Evolutionary conservation across 108 stramenopile genomes (phyloP), one percentile per base, ranked within the genome.

Genomic region (Nitzschia sp.): DNA sequence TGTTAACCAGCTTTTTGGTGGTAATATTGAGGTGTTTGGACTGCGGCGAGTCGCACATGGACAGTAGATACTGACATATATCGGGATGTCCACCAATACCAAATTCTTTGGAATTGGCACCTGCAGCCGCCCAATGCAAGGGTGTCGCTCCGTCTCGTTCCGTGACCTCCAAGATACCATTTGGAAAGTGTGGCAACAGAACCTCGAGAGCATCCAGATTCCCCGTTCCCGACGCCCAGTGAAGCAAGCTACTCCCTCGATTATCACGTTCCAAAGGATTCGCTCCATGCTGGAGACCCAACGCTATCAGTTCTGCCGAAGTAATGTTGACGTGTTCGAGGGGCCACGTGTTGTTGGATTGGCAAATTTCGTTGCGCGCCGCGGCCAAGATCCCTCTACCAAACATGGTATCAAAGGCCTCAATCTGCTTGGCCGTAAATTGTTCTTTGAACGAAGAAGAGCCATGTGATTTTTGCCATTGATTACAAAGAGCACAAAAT

Each of bases 221-320:
- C 11, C 92, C 92, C 38, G 82, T 75, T 46, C 92, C 92, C 9
- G 85, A 79, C 11, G 92, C 87, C 92, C 92, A 93, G 68, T 93
- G 92, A 54, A 93, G 66, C 1, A 90, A 55, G 0, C 89, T 82
- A 4, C 66, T 76, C 0, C 88, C 92, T 17, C 87, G 81, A 64
- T 76, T 76, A 70, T 93, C 92, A 23, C 72, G 79, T 71, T 93
- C 87, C 46, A 75, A 76, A 21, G 89, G 85, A 80, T 90, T 88
- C 42, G 83, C 83, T 19, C 92, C 92, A 70, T 89, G 86, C 29
- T 87, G 76, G 35, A 88, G 76, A 58, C 87, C 59, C 24, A 89
- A 70, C n/a, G 62, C 28, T 26, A 90, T 70, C 23, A 93, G 54
- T 33, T 84, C 65, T 19, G 75, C 72, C 11, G 91, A 81, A 3